Evolutionary conservation across 2,329 filamentous ascomycete species (phyloP), one percentile per base, ranked within the genome.

Genomic region (Venturia carpophila): DNA sequence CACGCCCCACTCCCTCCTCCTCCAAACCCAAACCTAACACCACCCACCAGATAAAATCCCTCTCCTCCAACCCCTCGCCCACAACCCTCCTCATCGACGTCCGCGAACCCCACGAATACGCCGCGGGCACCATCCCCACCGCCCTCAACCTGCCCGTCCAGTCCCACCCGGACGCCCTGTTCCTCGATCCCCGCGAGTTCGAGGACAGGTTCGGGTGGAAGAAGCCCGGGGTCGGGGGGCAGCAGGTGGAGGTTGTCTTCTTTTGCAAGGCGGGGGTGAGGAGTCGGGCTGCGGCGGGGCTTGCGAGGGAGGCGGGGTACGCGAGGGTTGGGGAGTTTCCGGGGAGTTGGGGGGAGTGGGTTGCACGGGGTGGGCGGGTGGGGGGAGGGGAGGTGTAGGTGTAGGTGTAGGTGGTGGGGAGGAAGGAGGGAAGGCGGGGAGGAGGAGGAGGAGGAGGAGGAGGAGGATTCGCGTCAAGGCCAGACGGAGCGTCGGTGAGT

Each of bases 201-300:
- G 84, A 89, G 73, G 90, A 91, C 67, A 79, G 87, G 19, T 92
- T 91, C 75, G 92, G 91, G 4, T 96, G 89, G 72, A 78, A 82
- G 66, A 89, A 90, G 67, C 92, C 88, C 0, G 71, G 71, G 2
- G 79, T 79, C 67, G 80, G 84, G 56, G 71, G 74, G 61, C 3
- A 34, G 61, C 3, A 34, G 30, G 30, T 34, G 30, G 75, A 79
- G 67, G 70, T 96, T 17, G 82, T 97, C 4, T 94, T 97, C 72
- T 97, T 96, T 76, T 99, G 94, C 78, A 95, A 91, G 79, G 87
- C 92, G 0, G 94, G 94, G 1, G 90, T 97, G 68, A 82, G 94
- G 73, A 91, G 90, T 70, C 80, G 82, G 58, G 84, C 89, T 0
- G 92, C 92, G 7, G 92, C 92, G 7, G 82, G 83, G 68, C 76